phyloP scores from a whole-genome alignment of 352 stramenopile genomes.

The Globisporangium barbulae region DNA sequence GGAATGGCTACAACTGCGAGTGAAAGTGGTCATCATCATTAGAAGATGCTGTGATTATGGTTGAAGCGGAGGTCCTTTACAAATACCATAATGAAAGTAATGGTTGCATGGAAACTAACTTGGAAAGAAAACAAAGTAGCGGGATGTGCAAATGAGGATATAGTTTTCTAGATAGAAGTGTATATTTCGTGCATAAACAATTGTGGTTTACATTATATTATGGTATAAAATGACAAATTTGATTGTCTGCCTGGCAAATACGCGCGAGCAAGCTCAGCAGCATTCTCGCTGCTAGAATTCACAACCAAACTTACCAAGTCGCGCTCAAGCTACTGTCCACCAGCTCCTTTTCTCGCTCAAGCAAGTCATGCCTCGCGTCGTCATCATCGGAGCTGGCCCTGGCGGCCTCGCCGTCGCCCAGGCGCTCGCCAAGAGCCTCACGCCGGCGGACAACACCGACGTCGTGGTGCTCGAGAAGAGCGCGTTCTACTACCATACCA shows the following conservation, averaged over 20 bases:
- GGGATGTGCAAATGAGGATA: too few relatives aligned
- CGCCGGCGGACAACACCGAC: conserved; percentile 30
- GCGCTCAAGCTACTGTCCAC: neutral
- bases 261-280: neutral
- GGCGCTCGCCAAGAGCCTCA: conserved; percentile 36
- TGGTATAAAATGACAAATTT: too few relatives aligned
- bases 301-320: neutral
- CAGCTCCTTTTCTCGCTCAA: neutral
- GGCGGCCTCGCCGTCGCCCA: conserved; percentile 46
- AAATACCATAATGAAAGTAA: too few relatives aligned
- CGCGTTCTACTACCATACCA: conserved; percentile 38
- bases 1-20: too few relatives aligned
- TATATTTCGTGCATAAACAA: too few relatives aligned
- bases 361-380: conserved; percentile 24
- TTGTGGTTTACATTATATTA: too few relatives aligned
- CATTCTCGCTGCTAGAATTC: neutral
- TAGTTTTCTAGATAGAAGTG: too few relatives aligned
- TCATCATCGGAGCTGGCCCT: conserved; percentile 59
- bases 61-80: too few relatives aligned
- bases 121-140: too few relatives aligned
- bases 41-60: too few relatives aligned
- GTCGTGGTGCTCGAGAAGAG: conserved; percentile 64
- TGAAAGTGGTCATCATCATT: too few relatives aligned
- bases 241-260: neutral
- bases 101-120: too few relatives aligned